Percentiles rank a stretch among this genome's conserved stretches.
phyloP scores from a whole-genome alignment of 768 basidiomycete species.

The Lactarius tabidus region DNA sequence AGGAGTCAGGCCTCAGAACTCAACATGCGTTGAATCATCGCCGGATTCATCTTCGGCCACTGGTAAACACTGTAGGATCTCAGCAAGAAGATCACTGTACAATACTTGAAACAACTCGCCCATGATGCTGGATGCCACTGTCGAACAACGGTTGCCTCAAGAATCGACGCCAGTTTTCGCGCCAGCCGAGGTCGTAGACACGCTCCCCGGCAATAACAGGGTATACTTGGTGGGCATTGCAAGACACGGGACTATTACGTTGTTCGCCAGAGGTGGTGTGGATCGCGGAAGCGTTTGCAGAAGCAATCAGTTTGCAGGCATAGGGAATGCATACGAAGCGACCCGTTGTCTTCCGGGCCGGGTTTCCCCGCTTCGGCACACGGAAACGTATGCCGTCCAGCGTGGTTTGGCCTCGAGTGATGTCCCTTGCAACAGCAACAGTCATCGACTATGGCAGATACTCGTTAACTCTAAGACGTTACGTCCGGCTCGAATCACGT shows the following conservation, averaged over 20 bases:
- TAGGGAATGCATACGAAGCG: slow-evolving; percentile 23
- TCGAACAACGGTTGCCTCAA: slow-evolving; percentile 17
- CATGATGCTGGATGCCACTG: neutral
- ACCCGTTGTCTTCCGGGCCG: neutral
- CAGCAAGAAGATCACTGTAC: neutral
- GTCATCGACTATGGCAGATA: slow-evolving; percentile 16
- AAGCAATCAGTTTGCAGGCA: neutral
- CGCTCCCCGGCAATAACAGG: slow-evolving; percentile 15
- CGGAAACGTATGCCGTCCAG: slow-evolving; percentile 16
- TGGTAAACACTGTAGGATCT: slow-evolving; percentile 8
- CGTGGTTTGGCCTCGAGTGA: slow-evolving; percentile 22
- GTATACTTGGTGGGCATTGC: neutral
- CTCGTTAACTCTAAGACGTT: neutral
- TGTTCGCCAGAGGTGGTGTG: neutral
- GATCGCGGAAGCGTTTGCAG: slow-evolving; percentile 15
- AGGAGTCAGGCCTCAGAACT: neutral
- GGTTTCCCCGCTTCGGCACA: neutral
- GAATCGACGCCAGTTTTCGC: slow-evolving; percentile 25
- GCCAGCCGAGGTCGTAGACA: slow-evolving; percentile 27
- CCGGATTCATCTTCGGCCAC: slow-evolving; percentile 27
- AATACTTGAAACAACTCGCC: slow-evolving; percentile 6
- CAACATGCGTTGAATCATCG: slow-evolving; percentile 19
- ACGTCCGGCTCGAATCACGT: neutral
- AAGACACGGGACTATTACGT: neutral
- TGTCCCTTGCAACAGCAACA: slow-evolving; percentile 5